These are phyloP conservation scores for Aureobasidium sp. DNA, from an alignment of 2,329 filamentous ascomycete genomes.

Conservation along the genomic window DNA sequence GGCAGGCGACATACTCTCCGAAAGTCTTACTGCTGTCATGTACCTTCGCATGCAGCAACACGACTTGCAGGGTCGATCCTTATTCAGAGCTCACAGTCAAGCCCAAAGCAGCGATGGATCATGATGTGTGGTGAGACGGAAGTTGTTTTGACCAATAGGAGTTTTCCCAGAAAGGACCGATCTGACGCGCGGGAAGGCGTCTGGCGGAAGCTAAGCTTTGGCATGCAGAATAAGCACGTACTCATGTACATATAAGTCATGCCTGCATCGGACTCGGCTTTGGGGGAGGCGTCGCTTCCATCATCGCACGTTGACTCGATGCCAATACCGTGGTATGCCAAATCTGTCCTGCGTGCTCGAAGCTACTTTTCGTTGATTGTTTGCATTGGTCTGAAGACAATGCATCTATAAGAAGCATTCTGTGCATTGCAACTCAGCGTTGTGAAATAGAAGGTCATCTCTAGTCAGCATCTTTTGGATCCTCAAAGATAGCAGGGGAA, in stretches of 20 bases:
- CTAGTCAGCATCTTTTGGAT: background rate
- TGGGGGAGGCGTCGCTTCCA: slow-evolving; percentile 9
- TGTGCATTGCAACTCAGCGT: background rate
- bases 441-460: background rate
- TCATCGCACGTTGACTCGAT: background rate
- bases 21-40: background rate
- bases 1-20: background rate
- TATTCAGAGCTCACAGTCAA: background rate
- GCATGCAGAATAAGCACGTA: background rate
- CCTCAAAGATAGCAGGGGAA: background rate
- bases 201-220: background rate
- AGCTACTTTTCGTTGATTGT: background rate
- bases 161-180: background rate
- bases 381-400: background rate
- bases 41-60: background rate
- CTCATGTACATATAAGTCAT: background rate
- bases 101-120: background rate
- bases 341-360: background rate
- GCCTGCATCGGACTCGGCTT: slow-evolving; percentile 8
- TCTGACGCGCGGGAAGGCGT: background rate
- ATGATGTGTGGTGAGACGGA: slow-evolving; percentile 8
- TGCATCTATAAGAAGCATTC: background rate
- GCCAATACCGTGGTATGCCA: background rate
- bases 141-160: background rate
- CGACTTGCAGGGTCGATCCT: background rate